Evolutionary conservation across 1,284 basidiomycete genomes (phyloP).

Genomic region (Boletus mariae): DNA sequence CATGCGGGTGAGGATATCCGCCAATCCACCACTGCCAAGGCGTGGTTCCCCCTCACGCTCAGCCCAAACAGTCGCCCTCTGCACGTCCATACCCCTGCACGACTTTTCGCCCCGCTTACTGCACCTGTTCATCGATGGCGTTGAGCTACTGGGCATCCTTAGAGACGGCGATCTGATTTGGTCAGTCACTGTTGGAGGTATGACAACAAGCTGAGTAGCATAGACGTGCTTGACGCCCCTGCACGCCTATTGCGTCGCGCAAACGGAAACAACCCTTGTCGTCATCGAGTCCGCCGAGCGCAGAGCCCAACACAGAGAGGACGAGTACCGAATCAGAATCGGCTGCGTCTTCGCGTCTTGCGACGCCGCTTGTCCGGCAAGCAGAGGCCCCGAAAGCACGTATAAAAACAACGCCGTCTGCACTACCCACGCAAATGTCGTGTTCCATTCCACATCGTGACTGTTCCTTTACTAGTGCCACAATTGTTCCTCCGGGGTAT

Average conservation of each 20-base stretch:
- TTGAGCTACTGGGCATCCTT: constrained; percentile 39
- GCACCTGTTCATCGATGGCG: no score
- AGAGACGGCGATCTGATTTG: constrained; percentile 44
- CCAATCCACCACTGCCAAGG: constrained; percentile 33
- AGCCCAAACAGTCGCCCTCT: background rate
- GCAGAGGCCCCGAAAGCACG: background rate
- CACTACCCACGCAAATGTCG: background rate
- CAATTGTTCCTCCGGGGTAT: constrained; percentile 37
- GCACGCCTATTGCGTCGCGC: no score
- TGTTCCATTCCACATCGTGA: background rate
- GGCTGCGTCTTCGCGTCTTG: constrained; percentile 32
- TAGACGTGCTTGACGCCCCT: no score
- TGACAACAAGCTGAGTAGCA: no score
- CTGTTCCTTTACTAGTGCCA: constrained; percentile 1
- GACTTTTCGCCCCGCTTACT: no score
- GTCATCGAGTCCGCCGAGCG: constrained; percentile 10
- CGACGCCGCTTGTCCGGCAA: constrained; percentile 1
- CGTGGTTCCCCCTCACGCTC: constrained; percentile 37
- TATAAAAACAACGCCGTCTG: no score
- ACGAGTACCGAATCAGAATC: constrained; percentile 29
- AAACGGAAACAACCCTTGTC: background rate
- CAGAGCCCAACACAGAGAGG: background rate
- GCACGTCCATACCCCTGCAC: no score
- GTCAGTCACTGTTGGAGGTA: constrained; percentile 24
- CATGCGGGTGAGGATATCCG: no score